phyloP scores from a whole-genome alignment of 1,284 basidiomycete species.

The Boletus subluridellus region DNA sequence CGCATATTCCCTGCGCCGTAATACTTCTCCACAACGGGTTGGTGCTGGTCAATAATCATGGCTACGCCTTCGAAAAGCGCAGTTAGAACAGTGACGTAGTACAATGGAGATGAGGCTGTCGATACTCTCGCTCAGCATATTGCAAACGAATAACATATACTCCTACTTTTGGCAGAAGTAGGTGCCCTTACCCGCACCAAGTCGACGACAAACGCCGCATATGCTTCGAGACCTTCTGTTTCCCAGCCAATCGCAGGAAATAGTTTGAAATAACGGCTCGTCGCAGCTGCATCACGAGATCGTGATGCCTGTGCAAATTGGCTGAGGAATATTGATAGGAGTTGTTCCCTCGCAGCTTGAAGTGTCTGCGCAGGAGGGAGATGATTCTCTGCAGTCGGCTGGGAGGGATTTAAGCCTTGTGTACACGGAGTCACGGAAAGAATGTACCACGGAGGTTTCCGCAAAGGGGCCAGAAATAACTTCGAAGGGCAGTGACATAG shows the following conservation, averaged over 20 bases:
- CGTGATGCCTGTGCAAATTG: slow-evolving; percentile 80
- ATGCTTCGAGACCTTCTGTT: slow-evolving; percentile 89
- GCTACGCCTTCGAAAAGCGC: slow-evolving; percentile 94
- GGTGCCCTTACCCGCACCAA: slow-evolving; percentile 79
- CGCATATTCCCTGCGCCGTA: slow-evolving; percentile 88
- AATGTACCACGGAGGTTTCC: slow-evolving; percentile 75
- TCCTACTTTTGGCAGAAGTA: slow-evolving; percentile 74
- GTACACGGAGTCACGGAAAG: background rate
- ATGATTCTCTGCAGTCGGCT: slow-evolving; percentile 90
- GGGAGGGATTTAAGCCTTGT: slow-evolving; percentile 11
- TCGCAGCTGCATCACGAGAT: slow-evolving; percentile 78
- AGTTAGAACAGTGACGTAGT: slow-evolving; percentile 84
- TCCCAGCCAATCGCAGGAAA: slow-evolving; percentile 93
- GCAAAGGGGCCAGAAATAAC: slow-evolving; percentile 86
- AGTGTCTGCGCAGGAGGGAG: slow-evolving; percentile 84
- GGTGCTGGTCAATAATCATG: slow-evolving; percentile 94
- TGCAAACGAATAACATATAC: slow-evolving; percentile 1
- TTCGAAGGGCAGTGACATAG: slow-evolving; percentile 77
- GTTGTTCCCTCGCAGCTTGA: slow-evolving; percentile 66
- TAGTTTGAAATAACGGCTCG: slow-evolving; percentile 93
- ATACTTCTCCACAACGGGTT: slow-evolving; percentile 96
- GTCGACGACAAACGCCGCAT: slow-evolving; percentile 89
- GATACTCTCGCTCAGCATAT: slow-evolving; percentile 9
- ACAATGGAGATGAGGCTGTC: slow-evolving; percentile 82
- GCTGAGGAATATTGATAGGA: slow-evolving; percentile 75